Evolutionary conservation across 2,329 filamentous ascomycete species (phyloP).

Genomic region (Torrubiellomyces zombiae): DNA sequence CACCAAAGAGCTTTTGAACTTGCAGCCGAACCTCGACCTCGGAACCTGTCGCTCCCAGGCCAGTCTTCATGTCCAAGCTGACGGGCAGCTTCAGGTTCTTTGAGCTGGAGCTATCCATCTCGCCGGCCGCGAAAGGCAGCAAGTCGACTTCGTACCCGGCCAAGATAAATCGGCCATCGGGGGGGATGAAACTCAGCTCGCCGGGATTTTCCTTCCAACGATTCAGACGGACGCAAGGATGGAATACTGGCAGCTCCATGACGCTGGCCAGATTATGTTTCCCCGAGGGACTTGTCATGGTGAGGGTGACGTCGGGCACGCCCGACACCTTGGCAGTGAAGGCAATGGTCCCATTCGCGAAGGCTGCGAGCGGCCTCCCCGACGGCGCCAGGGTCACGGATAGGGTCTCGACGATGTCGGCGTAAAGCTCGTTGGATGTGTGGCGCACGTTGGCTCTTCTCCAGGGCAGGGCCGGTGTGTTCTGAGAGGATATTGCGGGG

Average conservation of each 20-base stretch:
- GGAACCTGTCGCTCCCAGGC: conserved; percentile 54
- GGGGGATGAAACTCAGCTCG: conserved; percentile 88
- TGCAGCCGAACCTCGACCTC: conserved; percentile 81
- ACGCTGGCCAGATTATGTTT: conserved; percentile 57
- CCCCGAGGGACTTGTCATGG: conserved; percentile 65
- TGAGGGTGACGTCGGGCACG: conserved; percentile 75
- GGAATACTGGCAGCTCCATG: conserved; percentile 82
- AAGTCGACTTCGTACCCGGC: conserved; percentile 91
- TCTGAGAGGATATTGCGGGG: conserved; percentile 25
- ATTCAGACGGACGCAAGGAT: conserved; percentile 84
- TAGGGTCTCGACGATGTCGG: conserved; percentile 84
- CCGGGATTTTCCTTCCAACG: conserved; percentile 80
- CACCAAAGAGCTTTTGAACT: conserved; percentile 47
- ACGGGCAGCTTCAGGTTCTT: conserved; percentile 68
- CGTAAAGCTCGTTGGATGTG: conserved; percentile 93
- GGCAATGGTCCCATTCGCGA: conserved; percentile 81
- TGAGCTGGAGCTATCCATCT: conserved; percentile 34
- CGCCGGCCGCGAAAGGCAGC: conserved; percentile 50
- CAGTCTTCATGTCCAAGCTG: conserved; percentile 64
- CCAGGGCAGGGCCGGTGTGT: conserved; percentile 58
- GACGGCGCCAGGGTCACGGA: conserved; percentile 81
- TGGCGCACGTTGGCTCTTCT: conserved; percentile 81
- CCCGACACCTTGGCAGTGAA: conserved; percentile 94
- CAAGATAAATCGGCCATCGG: conserved; percentile 83
- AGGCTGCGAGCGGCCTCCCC: conserved; percentile 69